Base-by-base conservation (phyloP, 768 basidiomycete species). In the Amanita inopinata region DNA sequence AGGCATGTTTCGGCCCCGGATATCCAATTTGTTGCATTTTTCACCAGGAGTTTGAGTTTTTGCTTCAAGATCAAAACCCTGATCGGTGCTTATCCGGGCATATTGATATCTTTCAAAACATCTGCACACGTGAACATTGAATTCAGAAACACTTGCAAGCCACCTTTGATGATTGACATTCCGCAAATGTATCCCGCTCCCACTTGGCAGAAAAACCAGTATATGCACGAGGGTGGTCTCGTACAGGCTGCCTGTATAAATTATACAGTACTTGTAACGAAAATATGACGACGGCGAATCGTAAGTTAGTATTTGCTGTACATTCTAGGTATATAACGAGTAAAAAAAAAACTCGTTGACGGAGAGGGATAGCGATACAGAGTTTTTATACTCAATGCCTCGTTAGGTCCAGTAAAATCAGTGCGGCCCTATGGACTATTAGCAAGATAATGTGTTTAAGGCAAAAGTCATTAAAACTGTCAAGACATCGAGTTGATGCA, bases 401-500 rank as follows among this genome's bases (percentile, higher is more conserved):
- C 46, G 51, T 42, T 41, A 34, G 52, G 56, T 57, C 51, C 49
- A 49, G 47, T 43, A 27, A 37, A 30, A 14, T 7, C 22, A 15
- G 47, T 20, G 25, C 39, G 36, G 34, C 33, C 31, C 17, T 19
- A 38, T 32, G 39, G 34, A 28, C 43, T 17, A 27, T 32, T 41
- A 39, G 38, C 18, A 45, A 44, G 38, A 22, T 35, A 43, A 33
- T 47, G 46, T 32, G 35, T 33, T 49, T 46, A 39, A 37, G 34
- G 34, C 11, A 40, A 45, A 32, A 47, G 38, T 24, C 28, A 46
- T 43, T 49, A 45, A 50, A 20, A 20, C 50, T 50, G 56, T 69
- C 62, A 74, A 53, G 73, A 60, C 47, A 71, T 55, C 38, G 64
- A 55, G 49, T 69, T 69, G 42, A 74, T 59, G 49, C 67, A 67